phyloP scores from a whole-genome alignment of 805 yeast genomes.

The Candida berthetii region DNA sequence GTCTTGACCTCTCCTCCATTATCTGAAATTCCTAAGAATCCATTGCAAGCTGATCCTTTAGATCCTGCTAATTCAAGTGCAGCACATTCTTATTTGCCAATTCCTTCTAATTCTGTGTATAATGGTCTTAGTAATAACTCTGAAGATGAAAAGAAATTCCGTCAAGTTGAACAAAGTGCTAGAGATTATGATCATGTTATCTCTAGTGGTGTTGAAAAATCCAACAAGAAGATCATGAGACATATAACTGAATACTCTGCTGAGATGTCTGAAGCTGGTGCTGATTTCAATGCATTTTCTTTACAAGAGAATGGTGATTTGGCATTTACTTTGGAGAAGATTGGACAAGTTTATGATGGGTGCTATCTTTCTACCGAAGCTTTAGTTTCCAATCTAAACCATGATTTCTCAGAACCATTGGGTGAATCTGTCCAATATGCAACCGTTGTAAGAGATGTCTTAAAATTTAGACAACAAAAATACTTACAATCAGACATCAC shows the following conservation, averaged over 20 bases:
- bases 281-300: constrained; percentile 52
- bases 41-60: constrained; percentile 54
- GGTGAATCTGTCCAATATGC: constrained; percentile 69
- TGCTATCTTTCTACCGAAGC: constrained; percentile 46
- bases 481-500: constrained; percentile 40
- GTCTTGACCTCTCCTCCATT: constrained; percentile 55
- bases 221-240: constrained; percentile 47
- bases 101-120: constrained; percentile 36
- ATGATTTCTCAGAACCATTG: constrained; percentile 60
- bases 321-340: constrained; percentile 58
- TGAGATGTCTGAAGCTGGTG: constrained; percentile 72
- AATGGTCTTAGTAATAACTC: constrained; percentile 15
- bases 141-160: constrained; percentile 34
- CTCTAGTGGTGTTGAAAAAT: constrained; percentile 44
- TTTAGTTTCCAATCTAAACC: constrained; percentile 45
- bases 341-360: constrained; percentile 83
- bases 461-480: constrained; percentile 47
- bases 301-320: constrained; percentile 36
- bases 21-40: constrained; percentile 43
- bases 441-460: constrained; percentile 44
- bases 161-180: constrained; percentile 34
- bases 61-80: constrained; percentile 50
- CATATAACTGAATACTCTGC: constrained; percentile 45
- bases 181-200: constrained; percentile 40
- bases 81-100: constrained; percentile 57